phyloP scores from a whole-genome alignment of 257 asterid species.

The Lycium ferocissimum region DNA sequence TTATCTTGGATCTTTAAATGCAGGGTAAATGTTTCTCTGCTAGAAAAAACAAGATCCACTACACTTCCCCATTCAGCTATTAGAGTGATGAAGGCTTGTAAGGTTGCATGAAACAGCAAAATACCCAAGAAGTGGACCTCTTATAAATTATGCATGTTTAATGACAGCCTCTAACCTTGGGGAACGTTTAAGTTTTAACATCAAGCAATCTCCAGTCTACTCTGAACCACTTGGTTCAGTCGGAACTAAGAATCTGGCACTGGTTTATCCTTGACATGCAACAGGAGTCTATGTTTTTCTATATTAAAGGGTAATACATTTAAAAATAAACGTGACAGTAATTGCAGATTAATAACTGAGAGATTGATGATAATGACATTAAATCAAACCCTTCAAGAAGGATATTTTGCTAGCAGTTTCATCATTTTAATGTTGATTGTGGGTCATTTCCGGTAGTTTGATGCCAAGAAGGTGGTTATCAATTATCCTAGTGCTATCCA shows the following conservation, averaged over 20 bases:
- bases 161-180: background rate
- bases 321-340: background rate
- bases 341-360: background rate
- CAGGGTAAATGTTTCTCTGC: background rate
- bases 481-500: slow-evolving; percentile 44
- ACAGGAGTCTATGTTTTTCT: background rate
- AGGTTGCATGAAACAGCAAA: no score
- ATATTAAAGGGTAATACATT: background rate
- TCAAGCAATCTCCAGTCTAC: background rate
- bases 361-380: slow-evolving; percentile 21
- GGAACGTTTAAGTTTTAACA: background rate
- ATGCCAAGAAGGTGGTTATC: slow-evolving; percentile 40
- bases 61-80: background rate
- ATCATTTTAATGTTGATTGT: slow-evolving; percentile 37
- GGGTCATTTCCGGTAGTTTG: slow-evolving; percentile 37
- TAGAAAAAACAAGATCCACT: slow-evolving; percentile 9
- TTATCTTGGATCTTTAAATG: background rate
- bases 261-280: background rate
- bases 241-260: background rate
- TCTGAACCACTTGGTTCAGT: background rate
- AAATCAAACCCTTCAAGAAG: slow-evolving; percentile 29
- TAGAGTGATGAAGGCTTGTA: background rate
- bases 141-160: no score
- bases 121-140: no score
- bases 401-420: background rate